phyloP scores from a whole-genome alignment of 192 early-diverging fungal species.

The Backusella psychrophila region DNA sequence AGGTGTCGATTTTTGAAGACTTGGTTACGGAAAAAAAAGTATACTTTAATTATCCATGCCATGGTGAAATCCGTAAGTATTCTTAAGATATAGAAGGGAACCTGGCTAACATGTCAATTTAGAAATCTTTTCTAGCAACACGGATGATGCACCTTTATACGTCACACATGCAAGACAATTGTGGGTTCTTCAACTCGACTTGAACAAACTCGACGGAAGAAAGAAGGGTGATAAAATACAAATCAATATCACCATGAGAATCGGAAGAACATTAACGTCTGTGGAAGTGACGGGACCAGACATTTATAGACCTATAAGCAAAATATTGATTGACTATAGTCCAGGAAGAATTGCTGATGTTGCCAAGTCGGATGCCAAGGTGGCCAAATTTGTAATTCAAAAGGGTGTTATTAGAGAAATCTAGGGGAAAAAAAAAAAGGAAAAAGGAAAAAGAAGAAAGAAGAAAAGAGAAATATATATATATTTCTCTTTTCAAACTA shows the following conservation, averaged over 20 bases:
- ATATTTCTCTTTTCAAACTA: background rate
- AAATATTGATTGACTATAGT: background rate
- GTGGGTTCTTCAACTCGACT: background rate
- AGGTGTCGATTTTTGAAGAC: background rate
- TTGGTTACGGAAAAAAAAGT: background rate
- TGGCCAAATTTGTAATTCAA: background rate
- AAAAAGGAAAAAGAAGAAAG: no score
- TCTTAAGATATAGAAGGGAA: no score
- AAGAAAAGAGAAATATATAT: background rate
- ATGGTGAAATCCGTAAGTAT: conserved; percentile 1
- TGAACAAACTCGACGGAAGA: background rate
- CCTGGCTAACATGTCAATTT: background rate
- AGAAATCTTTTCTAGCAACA: background rate
- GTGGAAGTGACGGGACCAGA: background rate
- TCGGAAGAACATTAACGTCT: background rate
- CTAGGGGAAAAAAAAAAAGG: no score
- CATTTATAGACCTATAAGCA: background rate
- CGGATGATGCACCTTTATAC: background rate
- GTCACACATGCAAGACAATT: background rate
- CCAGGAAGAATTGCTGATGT: conserved; percentile 3
- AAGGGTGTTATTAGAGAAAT: background rate
- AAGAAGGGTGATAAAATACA: background rate
- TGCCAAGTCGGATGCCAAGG: background rate
- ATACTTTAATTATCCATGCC: background rate
- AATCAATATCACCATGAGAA: background rate